Percentiles rank a stretch among this genome's conserved stretches.
Evolutionary conservation across 2,329 filamentous ascomycete species (phyloP).

Genomic region (Xylariales sp.): DNA sequence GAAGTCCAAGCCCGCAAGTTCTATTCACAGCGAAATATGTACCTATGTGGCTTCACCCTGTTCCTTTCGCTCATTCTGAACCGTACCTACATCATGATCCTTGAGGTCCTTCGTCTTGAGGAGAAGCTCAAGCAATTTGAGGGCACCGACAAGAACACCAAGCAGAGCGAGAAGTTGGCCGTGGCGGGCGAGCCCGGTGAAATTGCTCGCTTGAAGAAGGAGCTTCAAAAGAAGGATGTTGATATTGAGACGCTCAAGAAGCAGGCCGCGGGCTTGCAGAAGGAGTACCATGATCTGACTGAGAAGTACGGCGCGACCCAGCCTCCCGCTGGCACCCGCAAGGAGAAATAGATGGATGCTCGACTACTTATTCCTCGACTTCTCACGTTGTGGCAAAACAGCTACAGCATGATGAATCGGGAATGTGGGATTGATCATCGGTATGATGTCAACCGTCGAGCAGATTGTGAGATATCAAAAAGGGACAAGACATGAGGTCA

Average conservation of each 20-base stretch:
- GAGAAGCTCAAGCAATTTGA: slow-evolving; percentile 84
- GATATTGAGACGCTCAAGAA: slow-evolving; percentile 89
- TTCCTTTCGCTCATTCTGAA: slow-evolving; percentile 98
- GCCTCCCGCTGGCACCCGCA: slow-evolving; percentile 48
- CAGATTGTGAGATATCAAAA: no score
- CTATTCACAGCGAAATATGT: slow-evolving; percentile 99
- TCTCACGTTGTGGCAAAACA: no score
- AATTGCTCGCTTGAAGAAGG: slow-evolving; percentile 63
- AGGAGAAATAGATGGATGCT: slow-evolving; percentile 41
- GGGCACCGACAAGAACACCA: slow-evolving; percentile 54
- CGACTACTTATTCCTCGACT: not conserved
- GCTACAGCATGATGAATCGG: no score
- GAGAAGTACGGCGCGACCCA: slow-evolving; percentile 70
- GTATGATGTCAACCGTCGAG: no score
- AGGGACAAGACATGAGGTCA: no score
- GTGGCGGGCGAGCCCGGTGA: slow-evolving; percentile 71
- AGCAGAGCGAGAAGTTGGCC: slow-evolving; percentile 68
- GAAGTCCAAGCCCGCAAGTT: slow-evolving; percentile 99
- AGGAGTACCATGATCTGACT: slow-evolving; percentile 81
- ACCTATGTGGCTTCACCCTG: slow-evolving; percentile 97
- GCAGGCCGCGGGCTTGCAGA: slow-evolving; percentile 77
- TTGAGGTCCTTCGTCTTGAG: slow-evolving; percentile 86
- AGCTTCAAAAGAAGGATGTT: slow-evolving; percentile 74
- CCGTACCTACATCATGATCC: slow-evolving; percentile 97
- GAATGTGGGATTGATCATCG: no score